Percentiles rank a stretch among this genome's conserved stretches.
Conservation (phyloP, 1,284 basidiomycete species). For the Cronartium quercuum region DNA sequence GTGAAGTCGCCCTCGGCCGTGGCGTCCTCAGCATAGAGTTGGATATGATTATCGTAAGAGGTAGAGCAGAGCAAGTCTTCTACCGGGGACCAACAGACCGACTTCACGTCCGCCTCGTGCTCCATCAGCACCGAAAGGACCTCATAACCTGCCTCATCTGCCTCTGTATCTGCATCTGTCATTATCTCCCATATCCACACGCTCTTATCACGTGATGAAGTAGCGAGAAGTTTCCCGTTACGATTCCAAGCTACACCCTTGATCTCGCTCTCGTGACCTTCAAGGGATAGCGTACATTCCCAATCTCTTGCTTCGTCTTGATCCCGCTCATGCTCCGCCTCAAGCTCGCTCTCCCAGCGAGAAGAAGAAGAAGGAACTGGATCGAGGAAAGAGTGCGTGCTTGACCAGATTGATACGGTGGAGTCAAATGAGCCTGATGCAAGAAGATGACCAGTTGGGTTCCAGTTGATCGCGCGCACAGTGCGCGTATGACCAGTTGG, state of each 20-base stretch:
- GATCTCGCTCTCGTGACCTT: conserved; percentile 97
- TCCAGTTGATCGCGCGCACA: conserved; percentile 82
- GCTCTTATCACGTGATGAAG: conserved; percentile 89
- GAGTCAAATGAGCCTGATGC: conserved; percentile 94
- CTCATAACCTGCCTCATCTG: conserved; percentile 69
- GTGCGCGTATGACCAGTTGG: conserved; percentile 81
- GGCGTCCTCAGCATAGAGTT: conserved; percentile 88
- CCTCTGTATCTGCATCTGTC: conserved; percentile 51
- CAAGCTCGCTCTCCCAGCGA: conserved; percentile 49
- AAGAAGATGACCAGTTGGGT: conserved; percentile 78
- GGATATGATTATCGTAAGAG: conserved; percentile 95
- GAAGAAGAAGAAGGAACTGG: conserved; percentile 51
- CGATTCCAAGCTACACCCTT: conserved; percentile 83
- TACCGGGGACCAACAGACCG: conserved; percentile 84
- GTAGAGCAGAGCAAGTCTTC: conserved; percentile 96
- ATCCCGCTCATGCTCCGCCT: conserved; percentile 52
- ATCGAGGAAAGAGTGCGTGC: conserved; percentile 33
- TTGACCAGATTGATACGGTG: conserved; percentile 86
- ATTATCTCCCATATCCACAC: conserved; percentile 95
- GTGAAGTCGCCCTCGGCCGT: conserved; percentile 84
- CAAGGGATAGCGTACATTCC: conserved; percentile 80
- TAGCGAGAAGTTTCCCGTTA: conserved; percentile 74
- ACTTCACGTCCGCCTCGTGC: conserved; percentile 94
- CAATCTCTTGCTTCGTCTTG: conserved; percentile 47
- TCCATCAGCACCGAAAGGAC: conserved; percentile 95